phyloP scores from a whole-genome alignment of 2,329 filamentous ascomycete genomes.

The Beauveria australis region DNA sequence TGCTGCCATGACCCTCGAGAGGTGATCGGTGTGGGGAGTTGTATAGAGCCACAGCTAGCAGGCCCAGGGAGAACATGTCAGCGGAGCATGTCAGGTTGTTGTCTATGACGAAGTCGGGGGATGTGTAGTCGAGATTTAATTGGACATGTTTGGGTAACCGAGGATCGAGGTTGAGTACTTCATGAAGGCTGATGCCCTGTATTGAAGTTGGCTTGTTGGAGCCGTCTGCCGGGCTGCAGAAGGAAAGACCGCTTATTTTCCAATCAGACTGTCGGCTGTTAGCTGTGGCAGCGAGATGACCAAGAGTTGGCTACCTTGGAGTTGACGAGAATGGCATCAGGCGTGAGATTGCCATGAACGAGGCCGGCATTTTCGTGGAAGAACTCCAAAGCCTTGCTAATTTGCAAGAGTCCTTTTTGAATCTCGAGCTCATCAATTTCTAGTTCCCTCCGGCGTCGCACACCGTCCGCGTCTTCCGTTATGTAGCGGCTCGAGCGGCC shows the following conservation, averaged over 20 bases:
- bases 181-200: slow-evolving; percentile 70
- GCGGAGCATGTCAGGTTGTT: slow-evolving; percentile 75
- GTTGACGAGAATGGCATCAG: slow-evolving; percentile 89
- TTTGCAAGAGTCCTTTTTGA: slow-evolving; percentile 87
- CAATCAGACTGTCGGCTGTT: slow-evolving; percentile 67
- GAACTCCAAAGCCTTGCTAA: slow-evolving; percentile 91
- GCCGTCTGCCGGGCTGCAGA: slow-evolving; percentile 72
- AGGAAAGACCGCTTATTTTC: slow-evolving; percentile 94
- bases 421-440: slow-evolving; percentile 97
- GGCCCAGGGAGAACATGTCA: slow-evolving; percentile 89
- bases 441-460: slow-evolving; percentile 65
- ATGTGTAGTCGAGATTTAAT: slow-evolving; percentile 85
- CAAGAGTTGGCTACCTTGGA: slow-evolving; percentile 55
- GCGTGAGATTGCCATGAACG: slow-evolving; percentile 89
- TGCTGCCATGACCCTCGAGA: slow-evolving; percentile 69
- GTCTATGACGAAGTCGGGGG: slow-evolving; percentile 90
- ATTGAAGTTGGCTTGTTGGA: slow-evolving; percentile 69
- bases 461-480: slow-evolving; percentile 69
- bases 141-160: slow-evolving; percentile 76
- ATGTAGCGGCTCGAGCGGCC: slow-evolving; percentile 72
- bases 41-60: slow-evolving; percentile 83
- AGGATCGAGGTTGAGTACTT: slow-evolving; percentile 78
- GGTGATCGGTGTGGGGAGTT: slow-evolving; percentile 91
- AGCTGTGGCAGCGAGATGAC: slow-evolving; percentile 15
- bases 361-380: slow-evolving; percentile 90